These are phyloP conservation scores for Hanseniaspora mollemarum DNA, from an alignment of 805 yeast genomes.

Conservation along the genomic window DNA sequence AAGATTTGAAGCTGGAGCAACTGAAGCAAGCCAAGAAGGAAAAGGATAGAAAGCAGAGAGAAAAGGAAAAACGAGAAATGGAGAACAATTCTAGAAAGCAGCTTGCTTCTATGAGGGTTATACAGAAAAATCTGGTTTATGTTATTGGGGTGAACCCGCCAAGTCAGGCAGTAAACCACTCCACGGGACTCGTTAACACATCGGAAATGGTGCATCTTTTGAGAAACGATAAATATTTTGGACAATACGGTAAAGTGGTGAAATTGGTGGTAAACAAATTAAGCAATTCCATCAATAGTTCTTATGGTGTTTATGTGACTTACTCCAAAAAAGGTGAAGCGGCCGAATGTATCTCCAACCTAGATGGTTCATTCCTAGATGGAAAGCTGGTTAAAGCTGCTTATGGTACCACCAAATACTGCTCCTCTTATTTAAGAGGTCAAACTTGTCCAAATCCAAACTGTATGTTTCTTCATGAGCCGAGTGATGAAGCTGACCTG, in stretches of 20 bases:
- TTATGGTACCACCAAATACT: constrained; percentile 96
- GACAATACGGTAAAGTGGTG: constrained; percentile 94
- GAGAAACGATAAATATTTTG: constrained; percentile 86
- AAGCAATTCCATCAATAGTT: constrained; percentile 47
- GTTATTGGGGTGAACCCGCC: constrained; percentile 91
- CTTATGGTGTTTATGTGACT: constrained; percentile 92
- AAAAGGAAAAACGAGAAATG: constrained; percentile 82
- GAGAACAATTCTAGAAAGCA: constrained; percentile 75
- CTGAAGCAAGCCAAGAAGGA: constrained; percentile 70
- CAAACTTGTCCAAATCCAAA: constrained; percentile 96
- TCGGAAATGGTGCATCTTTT: constrained; percentile 75
- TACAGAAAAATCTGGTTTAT: constrained; percentile 91
- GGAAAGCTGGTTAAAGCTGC: constrained; percentile 87
- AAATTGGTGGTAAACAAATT: constrained; percentile 87
- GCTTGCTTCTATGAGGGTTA: constrained; percentile 94
- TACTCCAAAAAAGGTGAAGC: constrained; percentile 92
- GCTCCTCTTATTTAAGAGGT: constrained; percentile 90
- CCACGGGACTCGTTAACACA: constrained; percentile 40
- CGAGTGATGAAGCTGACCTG: constrained; percentile 98
- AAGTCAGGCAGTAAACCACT: constrained; percentile 30
- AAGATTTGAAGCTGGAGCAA: constrained; percentile 73
- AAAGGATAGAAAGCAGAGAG: constrained; percentile 69
- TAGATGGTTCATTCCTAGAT: constrained; percentile 85
- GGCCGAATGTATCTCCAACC: constrained; percentile 78
- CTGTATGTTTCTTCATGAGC: constrained; percentile 98